These are phyloP conservation scores for Termitomyces sp. DNA, from an alignment of 768 basidiomycete species.

Conservation along the genomic window DNA sequence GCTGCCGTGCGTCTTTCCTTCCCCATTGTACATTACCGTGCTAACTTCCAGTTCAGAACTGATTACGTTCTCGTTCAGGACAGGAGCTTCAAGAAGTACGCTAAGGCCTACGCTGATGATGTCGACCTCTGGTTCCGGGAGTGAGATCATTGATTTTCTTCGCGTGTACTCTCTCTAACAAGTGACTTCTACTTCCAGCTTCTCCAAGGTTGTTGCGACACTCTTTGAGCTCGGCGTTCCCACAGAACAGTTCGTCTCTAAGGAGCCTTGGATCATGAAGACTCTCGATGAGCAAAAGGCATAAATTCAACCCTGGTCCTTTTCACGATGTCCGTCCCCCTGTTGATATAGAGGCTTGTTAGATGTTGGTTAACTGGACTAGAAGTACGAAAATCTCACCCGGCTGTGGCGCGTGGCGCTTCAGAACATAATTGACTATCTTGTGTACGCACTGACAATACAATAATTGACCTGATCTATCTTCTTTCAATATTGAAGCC, in stretches of 20 bases:
- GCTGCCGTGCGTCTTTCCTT: constrained; percentile 66
- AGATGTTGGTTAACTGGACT: constrained; percentile 1
- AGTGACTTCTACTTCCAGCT: constrained; percentile 40
- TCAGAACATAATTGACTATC: background rate
- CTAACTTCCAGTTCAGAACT: constrained; percentile 38
- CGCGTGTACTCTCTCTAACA: background rate
- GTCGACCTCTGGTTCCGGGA: constrained; percentile 91
- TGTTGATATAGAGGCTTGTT: background rate
- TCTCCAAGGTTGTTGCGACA: constrained; percentile 68
- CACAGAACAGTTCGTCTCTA: constrained; percentile 59
- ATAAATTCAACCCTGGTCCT: background rate
- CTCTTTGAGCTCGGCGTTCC: constrained; percentile 96
- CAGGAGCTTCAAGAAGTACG: constrained; percentile 87
- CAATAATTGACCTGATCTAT: background rate
- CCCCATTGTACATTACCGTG: background rate
- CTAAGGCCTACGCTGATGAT: constrained; percentile 82
- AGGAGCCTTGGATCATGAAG: constrained; percentile 76
- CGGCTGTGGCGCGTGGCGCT: background rate
- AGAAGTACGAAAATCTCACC: background rate
- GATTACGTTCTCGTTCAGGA: constrained; percentile 88
- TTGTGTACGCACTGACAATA: background rate
- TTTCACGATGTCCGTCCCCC: background rate
- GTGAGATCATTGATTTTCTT: constrained; percentile 37
- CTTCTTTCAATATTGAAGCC: background rate
- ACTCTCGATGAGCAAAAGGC: constrained; percentile 39